Evolutionary conservation across 1,284 basidiomycete species (phyloP), one percentile per base, ranked within the genome.

Genomic region (Mycena sp.): DNA sequence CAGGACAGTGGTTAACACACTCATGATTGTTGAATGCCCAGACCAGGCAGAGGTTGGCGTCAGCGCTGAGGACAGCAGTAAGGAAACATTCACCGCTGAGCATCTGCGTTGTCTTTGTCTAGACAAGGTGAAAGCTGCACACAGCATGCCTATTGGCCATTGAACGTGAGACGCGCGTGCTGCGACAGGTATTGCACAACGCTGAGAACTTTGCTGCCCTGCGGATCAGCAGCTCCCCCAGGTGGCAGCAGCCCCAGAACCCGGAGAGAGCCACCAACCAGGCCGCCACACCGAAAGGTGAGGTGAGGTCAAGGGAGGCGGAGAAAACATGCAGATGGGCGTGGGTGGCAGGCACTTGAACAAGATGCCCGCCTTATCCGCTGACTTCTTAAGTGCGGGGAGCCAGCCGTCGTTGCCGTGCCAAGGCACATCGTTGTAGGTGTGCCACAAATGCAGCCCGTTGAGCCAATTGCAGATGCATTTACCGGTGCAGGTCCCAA

Each of bases 21-120:
- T 64, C 26, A 35, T 68, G 67, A 41, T 68, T 61, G 21, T 63
- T 30, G 19, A 63, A 32, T 3, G 67, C 67, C 1, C 9, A 12
- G 26, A 66, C 56, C 6, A 61, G 67, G 52, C 67, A 68, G 14
- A 68, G 29, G 19, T 57, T 32, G 25, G 58, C 46, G 25, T 45
- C 23, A 16, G 32, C 30, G 2, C 9, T 6, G 43, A 9, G 40
- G 19, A 23, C 30, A 16, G 28, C 26, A n/a, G 65, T 67, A n/a
- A 67, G 63, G 25, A 53, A n/a, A 16, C 35, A 40, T n/a, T 45
- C 17, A 7, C 51, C 63, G n/a, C 65, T 58, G 6, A 16, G 14
- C 3, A 30, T 29, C 3, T 44, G 26, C 12, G 65, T 67, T 2
- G 63, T 65, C 55, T 65, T 67, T 0, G 54, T 67, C 53, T 58